These are phyloP conservation scores for Raddia guianensis DNA, from an alignment of 176 grass and related monocot species.

Conservation along the genomic window DNA sequence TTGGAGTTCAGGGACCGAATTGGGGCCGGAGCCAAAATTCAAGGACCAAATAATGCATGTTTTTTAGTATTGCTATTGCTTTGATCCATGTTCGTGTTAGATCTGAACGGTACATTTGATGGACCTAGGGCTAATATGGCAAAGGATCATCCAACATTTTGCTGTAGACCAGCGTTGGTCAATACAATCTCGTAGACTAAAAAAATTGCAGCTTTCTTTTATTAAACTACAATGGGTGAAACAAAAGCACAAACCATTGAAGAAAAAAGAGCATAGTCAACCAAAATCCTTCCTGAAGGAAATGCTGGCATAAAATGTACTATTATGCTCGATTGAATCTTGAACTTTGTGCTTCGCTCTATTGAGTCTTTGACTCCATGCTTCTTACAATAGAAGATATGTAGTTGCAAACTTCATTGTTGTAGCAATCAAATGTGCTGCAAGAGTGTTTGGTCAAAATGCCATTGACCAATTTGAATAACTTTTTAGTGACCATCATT, in stretches of 20 bases:
- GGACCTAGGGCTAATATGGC: not conserved
- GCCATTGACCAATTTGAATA: not conserved
- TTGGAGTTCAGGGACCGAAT: too few relatives aligned
- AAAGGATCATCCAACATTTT: not conserved
- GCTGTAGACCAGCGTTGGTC: not conserved
- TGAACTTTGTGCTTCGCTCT: not conserved
- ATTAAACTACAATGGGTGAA: not conserved
- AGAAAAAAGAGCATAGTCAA: not conserved
- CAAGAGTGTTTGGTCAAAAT: conserved; percentile 1
- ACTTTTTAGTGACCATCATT: conserved; percentile 1
- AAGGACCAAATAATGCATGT: not conserved
- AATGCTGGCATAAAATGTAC: not conserved
- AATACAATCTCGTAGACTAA: not conserved
- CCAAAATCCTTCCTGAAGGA: not conserved
- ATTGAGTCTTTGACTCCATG: not conserved
- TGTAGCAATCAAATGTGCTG: not conserved
- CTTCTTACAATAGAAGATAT: conserved; percentile 8
- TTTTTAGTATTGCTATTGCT: not conserved
- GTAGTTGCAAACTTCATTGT: not conserved
- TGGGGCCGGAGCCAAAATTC: too few relatives aligned
- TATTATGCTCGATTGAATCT: not conserved
- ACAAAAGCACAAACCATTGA: conserved; percentile 2
- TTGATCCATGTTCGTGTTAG: conserved; percentile 2
- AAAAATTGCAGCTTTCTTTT: not conserved
- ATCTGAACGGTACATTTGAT: not conserved